phyloP scores from a whole-genome alignment of 176 grass and related monocot species.

The Phragmites australis region DNA sequence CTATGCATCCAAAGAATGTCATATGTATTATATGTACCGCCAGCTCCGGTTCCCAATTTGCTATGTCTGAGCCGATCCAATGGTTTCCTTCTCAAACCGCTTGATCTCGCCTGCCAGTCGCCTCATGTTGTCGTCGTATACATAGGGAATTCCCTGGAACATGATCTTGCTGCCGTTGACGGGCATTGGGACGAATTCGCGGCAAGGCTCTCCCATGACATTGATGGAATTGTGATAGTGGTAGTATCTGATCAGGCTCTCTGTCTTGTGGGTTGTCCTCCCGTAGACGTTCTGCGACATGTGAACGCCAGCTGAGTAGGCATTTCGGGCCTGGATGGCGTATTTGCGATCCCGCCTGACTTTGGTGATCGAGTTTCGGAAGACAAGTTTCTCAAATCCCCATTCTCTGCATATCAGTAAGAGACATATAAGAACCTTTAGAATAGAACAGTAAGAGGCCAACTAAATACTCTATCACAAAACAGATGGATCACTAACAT shows the following conservation, averaged over 20 bases:
- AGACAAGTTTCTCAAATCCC: slow-evolving; percentile 88
- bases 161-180: slow-evolving; percentile 37
- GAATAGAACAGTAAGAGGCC: not conserved
- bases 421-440: slow-evolving; percentile 23
- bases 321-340: slow-evolving; percentile 68
- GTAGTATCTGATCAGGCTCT: slow-evolving; percentile 79
- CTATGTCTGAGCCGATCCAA: slow-evolving; percentile 50
- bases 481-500: not conserved
- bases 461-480: not conserved
- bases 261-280: slow-evolving; percentile 75
- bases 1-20: slow-evolving; percentile 38
- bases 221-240: slow-evolving; percentile 91
- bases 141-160: slow-evolving; percentile 67
- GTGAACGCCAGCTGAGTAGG: slow-evolving; percentile 76
- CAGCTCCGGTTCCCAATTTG: not conserved
- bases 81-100: slow-evolving; percentile 58
- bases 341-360: slow-evolving; percentile 84
- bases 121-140: slow-evolving; percentile 74
- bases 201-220: slow-evolving; percentile 74
- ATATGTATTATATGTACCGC: slow-evolving; percentile 41
- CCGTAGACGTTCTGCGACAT: slow-evolving; percentile 77
- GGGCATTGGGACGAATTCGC: slow-evolving; percentile 50
- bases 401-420: slow-evolving; percentile 57
- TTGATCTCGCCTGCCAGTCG: slow-evolving; percentile 42
- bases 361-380: slow-evolving; percentile 61